A percentile compares a stretch with the other conserved stretches of the same genome.
Evolutionary conservation across 768 basidiomycete genomes (phyloP).

Genomic region (Leccinellum luteum): DNA sequence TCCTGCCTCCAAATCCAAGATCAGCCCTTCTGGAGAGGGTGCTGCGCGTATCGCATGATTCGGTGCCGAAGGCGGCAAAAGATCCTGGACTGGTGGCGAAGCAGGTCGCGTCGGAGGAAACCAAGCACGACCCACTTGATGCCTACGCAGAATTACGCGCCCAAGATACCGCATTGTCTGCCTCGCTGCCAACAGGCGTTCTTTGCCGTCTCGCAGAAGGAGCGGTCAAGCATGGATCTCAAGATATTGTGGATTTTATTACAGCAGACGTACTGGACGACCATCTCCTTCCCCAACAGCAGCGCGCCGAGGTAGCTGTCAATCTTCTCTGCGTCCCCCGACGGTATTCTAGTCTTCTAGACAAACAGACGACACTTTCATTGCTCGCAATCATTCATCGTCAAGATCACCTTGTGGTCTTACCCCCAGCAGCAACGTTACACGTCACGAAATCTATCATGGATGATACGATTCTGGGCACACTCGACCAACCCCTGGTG

Average conservation of each 20-base stretch:
- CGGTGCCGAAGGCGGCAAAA: slow-evolving; percentile 21
- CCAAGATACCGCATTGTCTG: slow-evolving; percentile 21
- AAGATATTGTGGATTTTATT: slow-evolving; percentile 37
- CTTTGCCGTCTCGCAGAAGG: slow-evolving; percentile 29
- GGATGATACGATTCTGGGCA: slow-evolving; percentile 10
- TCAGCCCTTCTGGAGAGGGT: slow-evolving; percentile 25
- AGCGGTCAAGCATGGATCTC: slow-evolving; percentile 31
- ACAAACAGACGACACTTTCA: slow-evolving; percentile 23
- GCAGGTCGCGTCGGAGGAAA: slow-evolving; percentile 11
- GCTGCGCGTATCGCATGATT: slow-evolving; percentile 26
- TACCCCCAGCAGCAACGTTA: slow-evolving; percentile 13
- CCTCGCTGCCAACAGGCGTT: slow-evolving; percentile 26
- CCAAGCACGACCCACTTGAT: slow-evolving; percentile 24
- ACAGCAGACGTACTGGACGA: slow-evolving; percentile 39
- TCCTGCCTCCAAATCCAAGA: slow-evolving; percentile 7
- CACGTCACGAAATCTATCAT: slow-evolving; percentile 24
- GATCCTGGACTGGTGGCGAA: slow-evolving; percentile 8
- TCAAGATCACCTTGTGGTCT: slow-evolving; percentile 10
- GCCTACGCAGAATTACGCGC: slow-evolving; percentile 28
- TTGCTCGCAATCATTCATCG: slow-evolving; percentile 19
- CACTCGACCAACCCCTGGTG: slow-evolving; percentile 22
- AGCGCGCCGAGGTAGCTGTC: slow-evolving; percentile 25
- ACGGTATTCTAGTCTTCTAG: slow-evolving; percentile 15
- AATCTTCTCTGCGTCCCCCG: slow-evolving; percentile 26
- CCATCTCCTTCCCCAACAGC: slow-evolving; percentile 16